These are phyloP conservation scores for Barnettozyma sp. DNA, from an alignment of 805 yeast species.

Conservation along the genomic window DNA sequence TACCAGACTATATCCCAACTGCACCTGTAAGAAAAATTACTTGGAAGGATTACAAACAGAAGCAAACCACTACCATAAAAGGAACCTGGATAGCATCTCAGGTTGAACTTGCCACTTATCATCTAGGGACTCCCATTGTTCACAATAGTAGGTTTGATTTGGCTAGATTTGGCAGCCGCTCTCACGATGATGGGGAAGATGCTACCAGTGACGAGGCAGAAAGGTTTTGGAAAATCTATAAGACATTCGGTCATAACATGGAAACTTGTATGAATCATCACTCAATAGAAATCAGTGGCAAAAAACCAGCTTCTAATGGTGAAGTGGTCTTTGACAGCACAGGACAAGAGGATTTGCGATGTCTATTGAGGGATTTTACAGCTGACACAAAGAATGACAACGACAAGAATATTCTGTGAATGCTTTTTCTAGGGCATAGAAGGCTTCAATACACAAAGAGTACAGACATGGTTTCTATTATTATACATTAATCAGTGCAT, in stretches of 20 bases:
- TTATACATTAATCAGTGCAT: too few species aligned
- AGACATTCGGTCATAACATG: conserved; percentile 4
- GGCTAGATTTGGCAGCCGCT: conserved; percentile 9
- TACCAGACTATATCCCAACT: conserved; percentile 22
- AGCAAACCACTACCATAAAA: conserved; percentile 2
- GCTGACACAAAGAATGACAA: too few species aligned
- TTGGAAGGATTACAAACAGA: conserved; percentile 19
- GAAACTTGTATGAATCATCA: background rate
- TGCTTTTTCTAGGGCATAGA: too few species aligned
- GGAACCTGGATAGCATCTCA: conserved; percentile 36
- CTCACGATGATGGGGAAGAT: background rate
- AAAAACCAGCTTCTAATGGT: too few species aligned
- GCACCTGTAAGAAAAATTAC: conserved; percentile 16
- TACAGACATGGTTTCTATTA: too few species aligned
- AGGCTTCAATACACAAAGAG: too few species aligned
- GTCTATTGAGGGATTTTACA: too few species aligned
- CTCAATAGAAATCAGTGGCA: too few species aligned
- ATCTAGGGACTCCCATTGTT: conserved; percentile 15
- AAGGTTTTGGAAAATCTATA: conserved; percentile 2
- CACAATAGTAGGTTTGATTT: conserved; percentile 14
- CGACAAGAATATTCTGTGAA: too few species aligned
- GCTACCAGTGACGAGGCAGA: too few species aligned
- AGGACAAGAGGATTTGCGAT: too few species aligned
- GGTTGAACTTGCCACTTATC: conserved; percentile 51
- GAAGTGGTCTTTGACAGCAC: too few species aligned